Percentiles rank a stretch among this genome's conserved stretches.
Conservation (phyloP, 441 rosid species). For the Erodium chrysanthum region DNA sequence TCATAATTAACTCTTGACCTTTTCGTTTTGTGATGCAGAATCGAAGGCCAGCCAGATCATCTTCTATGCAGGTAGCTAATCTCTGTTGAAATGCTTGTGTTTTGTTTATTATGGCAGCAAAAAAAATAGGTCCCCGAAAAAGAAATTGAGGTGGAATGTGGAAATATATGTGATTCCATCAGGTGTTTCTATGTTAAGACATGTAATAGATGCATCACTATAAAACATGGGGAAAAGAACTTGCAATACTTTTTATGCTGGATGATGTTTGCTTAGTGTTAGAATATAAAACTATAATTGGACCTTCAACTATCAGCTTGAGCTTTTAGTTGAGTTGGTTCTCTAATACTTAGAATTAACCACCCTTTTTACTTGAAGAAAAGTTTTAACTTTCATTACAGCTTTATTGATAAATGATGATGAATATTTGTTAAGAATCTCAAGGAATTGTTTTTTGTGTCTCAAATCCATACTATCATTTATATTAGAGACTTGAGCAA, state of each 20-base stretch:
- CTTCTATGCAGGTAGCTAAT: conserved; percentile 56
- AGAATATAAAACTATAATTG: too few relatives aligned
- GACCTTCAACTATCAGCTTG: too few relatives aligned
- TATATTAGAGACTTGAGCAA: background rate
- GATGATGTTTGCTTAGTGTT: background rate
- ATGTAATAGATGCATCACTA: background rate
- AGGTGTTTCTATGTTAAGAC: background rate
- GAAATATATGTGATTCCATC: background rate
- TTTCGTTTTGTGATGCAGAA: conserved; percentile 34
- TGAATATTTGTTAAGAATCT: background rate
- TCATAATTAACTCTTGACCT: background rate
- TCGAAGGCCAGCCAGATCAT: conserved; percentile 66
- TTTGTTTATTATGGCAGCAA: background rate
- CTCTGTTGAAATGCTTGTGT: background rate
- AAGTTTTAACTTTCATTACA: background rate
- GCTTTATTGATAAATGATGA: background rate
- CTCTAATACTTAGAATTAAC: too few relatives aligned
- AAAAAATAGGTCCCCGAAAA: background rate
- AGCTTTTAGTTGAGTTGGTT: too few relatives aligned
- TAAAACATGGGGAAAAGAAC: background rate
- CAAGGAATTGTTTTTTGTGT: background rate
- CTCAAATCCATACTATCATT: background rate
- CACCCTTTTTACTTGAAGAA: too few relatives aligned
- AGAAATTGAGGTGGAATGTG: background rate
- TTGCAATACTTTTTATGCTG: background rate